These are phyloP conservation scores for Agrostemma githago DNA, from an alignment of 148 eudicot genomes.

Conservation along the genomic window DNA sequence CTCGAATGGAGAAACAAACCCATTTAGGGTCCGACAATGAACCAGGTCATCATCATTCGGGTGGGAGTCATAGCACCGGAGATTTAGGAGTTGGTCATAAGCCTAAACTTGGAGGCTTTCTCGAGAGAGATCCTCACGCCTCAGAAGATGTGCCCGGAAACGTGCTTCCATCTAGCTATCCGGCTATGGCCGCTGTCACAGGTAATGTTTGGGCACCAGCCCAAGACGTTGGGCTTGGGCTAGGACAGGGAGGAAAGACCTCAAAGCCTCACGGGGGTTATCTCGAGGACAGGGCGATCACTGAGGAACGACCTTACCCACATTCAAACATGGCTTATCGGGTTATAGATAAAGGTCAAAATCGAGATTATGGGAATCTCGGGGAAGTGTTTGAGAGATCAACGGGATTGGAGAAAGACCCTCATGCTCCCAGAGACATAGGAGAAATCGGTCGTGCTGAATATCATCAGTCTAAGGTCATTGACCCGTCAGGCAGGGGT, in stretches of 20 bases:
- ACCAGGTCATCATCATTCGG: slow-evolving; percentile 13
- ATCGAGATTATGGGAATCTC: slow-evolving; percentile 5
- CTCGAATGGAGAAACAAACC: slow-evolving; percentile 23
- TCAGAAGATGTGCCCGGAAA: background rate
- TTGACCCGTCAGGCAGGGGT: slow-evolving; percentile 53
- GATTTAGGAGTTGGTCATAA: slow-evolving; percentile 5
- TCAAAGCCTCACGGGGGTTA: slow-evolving; percentile 16
- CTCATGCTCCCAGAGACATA: slow-evolving; percentile 26
- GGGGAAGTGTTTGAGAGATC: slow-evolving; percentile 17
- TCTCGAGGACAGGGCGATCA: slow-evolving; percentile 8
- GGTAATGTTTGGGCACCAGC: slow-evolving; percentile 1
- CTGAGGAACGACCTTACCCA: slow-evolving; percentile 30
- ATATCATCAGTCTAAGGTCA: slow-evolving; percentile 45
- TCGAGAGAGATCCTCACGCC: slow-evolving; percentile 11
- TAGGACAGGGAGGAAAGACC: slow-evolving; percentile 14
- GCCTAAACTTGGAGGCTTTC: slow-evolving; percentile 16
- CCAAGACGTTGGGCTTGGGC: background rate
- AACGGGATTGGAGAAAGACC: slow-evolving; percentile 26
- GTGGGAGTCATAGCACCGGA: slow-evolving; percentile 5
- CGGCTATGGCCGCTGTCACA: background rate
- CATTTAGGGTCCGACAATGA: slow-evolving; percentile 18
- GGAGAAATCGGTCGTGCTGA: slow-evolving; percentile 16
- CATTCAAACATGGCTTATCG: slow-evolving; percentile 7
- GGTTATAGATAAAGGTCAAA: background rate
- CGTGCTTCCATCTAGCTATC: slow-evolving; percentile 12